Conservation (phyloP, 2,329 filamentous ascomycete species). For the Microsporum ferrugineum region DNA sequence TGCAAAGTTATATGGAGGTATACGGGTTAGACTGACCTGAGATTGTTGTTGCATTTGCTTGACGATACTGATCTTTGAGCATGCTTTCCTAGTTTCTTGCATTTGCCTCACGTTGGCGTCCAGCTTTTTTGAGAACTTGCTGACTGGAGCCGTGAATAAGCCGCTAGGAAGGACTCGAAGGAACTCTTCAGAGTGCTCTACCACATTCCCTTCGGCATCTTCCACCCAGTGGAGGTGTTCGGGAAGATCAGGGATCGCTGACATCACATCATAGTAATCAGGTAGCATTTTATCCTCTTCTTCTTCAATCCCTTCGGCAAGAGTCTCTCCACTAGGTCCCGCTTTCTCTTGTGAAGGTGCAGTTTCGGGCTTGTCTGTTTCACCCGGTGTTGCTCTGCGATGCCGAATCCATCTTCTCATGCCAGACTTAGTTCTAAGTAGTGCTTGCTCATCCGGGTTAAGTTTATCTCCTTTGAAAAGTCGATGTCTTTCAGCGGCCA, state of each 20-base stretch:
- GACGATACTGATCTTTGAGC: constrained; percentile 91
- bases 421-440: constrained; percentile 70
- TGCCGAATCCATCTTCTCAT: constrained; percentile 83
- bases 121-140: constrained; percentile 65
- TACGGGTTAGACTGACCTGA: constrained; percentile 49
- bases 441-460: constrained; percentile 75
- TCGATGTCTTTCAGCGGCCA: constrained; percentile 73
- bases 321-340: constrained; percentile 54
- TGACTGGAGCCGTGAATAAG: constrained; percentile 62
- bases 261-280: constrained; percentile 86
- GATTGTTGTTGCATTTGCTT: constrained; percentile 99
- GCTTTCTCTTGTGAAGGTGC: constrained; percentile 37
- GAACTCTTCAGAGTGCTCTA: constrained; percentile 78
- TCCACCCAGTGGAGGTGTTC: constrained; percentile 74
- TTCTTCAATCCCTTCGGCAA: constrained; percentile 90
- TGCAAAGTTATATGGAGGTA: neutral
- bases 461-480: constrained; percentile 77
- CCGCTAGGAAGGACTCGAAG: constrained; percentile 65
- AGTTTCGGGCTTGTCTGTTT: constrained; percentile 34
- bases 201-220: constrained; percentile 76
- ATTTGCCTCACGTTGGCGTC: constrained; percentile 88
- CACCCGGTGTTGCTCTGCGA: constrained; percentile 54
- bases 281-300: constrained; percentile 75
- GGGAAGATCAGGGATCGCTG: constrained; percentile 72
- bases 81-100: constrained; percentile 92